Conservation (phyloP, 192 early-diverging fungal species). For the Powellomyces hirtus region DNA sequence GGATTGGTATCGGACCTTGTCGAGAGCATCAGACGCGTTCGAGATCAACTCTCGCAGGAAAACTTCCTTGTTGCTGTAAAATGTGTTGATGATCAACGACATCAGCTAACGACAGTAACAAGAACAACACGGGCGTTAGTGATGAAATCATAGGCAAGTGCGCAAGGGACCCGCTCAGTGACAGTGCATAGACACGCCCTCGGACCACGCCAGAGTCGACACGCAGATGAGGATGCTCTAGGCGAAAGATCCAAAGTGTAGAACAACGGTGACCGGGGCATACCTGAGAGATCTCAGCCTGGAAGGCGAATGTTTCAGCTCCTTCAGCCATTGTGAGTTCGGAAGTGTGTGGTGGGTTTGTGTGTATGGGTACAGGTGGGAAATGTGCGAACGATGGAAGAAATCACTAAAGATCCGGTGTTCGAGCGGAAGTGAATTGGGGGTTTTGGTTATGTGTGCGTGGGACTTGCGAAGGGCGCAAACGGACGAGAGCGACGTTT, state of each 20-base stretch:
- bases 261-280: too few relatives aligned
- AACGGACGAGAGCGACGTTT: too few relatives aligned
- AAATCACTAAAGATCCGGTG: too few relatives aligned
- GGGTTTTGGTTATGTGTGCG: too few relatives aligned
- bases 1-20: constrained; percentile 98
- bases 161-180: too few relatives aligned
- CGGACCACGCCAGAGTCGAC: not conserved
- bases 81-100: constrained; percentile 99
- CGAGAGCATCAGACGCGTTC: constrained; percentile 91
- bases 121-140: too few relatives aligned
- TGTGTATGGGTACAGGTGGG: too few relatives aligned
- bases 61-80: constrained; percentile 88
- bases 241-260: not conserved
- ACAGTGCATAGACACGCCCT: too few relatives aligned
- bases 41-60: constrained; percentile 99
- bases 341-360: not conserved
- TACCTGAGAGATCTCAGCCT: constrained; percentile 94
- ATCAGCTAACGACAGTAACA: constrained; percentile 86
- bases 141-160: too few relatives aligned
- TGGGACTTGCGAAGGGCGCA: too few relatives aligned
- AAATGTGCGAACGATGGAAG: too few relatives aligned
- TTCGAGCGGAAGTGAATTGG: too few relatives aligned
- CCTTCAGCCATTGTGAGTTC: constrained; percentile 19
- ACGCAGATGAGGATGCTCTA: not conserved
- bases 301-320: constrained; percentile 76